Percentiles rank a stretch among this genome's conserved stretches.
These are phyloP conservation scores for Sporothrix variecibatus DNA, from an alignment of 2,329 filamentous ascomycete species.

Conservation along the genomic window DNA sequence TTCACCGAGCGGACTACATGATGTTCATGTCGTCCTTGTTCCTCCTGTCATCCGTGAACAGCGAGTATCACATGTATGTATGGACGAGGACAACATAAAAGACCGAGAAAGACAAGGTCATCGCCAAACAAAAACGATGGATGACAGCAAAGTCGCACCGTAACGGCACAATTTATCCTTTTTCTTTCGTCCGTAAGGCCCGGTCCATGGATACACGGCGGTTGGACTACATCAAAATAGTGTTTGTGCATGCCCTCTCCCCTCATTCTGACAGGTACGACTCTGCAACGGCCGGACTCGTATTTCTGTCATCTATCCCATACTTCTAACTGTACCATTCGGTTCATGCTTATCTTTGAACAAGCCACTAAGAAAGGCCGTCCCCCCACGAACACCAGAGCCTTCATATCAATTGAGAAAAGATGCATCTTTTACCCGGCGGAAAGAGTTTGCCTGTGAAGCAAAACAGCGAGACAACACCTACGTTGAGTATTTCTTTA, in stretches of 20 bases:
- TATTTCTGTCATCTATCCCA: neutral
- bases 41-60: neutral
- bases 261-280: neutral
- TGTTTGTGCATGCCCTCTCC: neutral
- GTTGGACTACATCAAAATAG: neutral
- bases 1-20: neutral
- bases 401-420: neutral
- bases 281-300: slow-evolving; percentile 12
- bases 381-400: neutral
- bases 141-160: slow-evolving; percentile 27
- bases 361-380: no score
- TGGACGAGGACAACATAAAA: neutral
- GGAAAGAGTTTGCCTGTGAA: neutral
- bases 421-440: slow-evolving; percentile 14
- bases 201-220: slow-evolving; percentile 6
- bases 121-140: neutral
- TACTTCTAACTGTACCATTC: neutral
- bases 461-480: neutral
- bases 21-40: neutral
- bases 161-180: neutral
- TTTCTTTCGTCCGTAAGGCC: slow-evolving; percentile 23
- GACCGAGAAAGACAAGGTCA: neutral
- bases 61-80: neutral
- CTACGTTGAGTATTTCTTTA: neutral
- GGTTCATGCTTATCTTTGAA: slow-evolving; percentile 10